Base-by-base conservation (phyloP, 2,329 filamentous ascomycete species). In the Fusarium hostae region DNA sequence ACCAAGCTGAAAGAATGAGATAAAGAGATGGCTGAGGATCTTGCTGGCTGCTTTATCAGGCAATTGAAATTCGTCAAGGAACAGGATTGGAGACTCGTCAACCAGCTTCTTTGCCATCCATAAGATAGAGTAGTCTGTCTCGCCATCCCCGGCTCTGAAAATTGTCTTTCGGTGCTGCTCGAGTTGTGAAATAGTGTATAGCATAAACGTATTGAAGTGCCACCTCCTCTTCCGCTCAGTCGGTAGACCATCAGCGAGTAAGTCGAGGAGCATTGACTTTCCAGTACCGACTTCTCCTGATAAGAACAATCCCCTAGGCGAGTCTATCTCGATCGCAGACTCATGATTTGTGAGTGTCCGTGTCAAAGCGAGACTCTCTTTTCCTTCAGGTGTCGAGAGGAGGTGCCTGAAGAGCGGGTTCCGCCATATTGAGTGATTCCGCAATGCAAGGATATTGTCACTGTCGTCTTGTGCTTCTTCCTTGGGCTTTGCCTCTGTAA, bases 131-230 rank as follows among this genome's bases (percentile, higher is more conserved):
- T 94, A 90, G 63, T 94, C 73, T 73, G 79, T 79, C 70, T 65
- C 72, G 58, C 68, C 18, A 71, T 39, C 58, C 11, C 60, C 11
- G 5, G 58, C 32, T 18, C 72, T 63, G 4, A 74, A 70, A 3
- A 77, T 75, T 8, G 78, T 73, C 63, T 82, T 84, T 74, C 93
- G 85, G 47, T 92, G 86, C 16, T 86, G 83, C 74, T 95, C 93
- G 2, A 96, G 84, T 55, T 90, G 90, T 2, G 92, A 91, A 50
- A 95, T 86, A 0, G 89, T 90, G 72, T 95, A 90, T 12, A 95
- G 84, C 92, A 96, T 96, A 75, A 96, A 96, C 0, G 92, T 94
- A 78, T 94, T 94, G 81, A 94, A 96, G 78, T 95, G 93, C 90
- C 91, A 94, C 66, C 92, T 85, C 73, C 87, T 85, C 82, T 95